Evolutionary conservation across 306 rosid species (phyloP), one percentile per base, ranked within the genome.

Genomic region (Oemleria cerasiformis): DNA sequence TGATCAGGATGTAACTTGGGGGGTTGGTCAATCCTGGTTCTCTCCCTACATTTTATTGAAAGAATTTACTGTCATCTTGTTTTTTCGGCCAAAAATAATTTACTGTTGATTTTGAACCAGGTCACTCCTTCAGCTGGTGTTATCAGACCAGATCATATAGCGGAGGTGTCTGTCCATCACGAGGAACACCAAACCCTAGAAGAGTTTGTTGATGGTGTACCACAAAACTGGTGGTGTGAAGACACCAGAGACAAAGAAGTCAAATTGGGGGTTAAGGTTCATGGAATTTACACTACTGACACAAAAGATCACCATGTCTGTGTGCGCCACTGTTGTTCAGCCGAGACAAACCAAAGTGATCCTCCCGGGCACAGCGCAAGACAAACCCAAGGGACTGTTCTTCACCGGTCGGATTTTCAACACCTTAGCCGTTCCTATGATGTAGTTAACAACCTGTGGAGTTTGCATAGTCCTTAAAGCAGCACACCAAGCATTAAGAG

Each of bases 201-300:
- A 84, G 96, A 88, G 73, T 94, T 86, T 80, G 88, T 91, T 43
- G 96, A 93, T 73, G 97, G 96, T 25, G 79, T 83, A 71, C 89
- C 88, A 23, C 94, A 84, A 42, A 93, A 87, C 78, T 82, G 84
- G 23, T 93, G 98, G 98, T 93, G 98, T 78, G 98, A 93, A 82
- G 92, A 87, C 60, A 81, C 93, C 59, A 88, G 83, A 83, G 97
- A 93, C 79, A 86, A 83, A 81, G 97, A 93, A 82, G 94, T 90
- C 36, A 77, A 84, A 55, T 80, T 93, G 84, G 78, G 84, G 67
- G 91, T 93, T 61, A 91, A 88, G 84, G 86, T 93, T 79, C 78
- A 47, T 36, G 97, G 97, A 54, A 82, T 82, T 21, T 84, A 84
- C 79, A 55, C 88, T 7, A 77, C 66, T 3, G 82, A 86, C 70